Evolutionary conservation across 768 basidiomycete species (phyloP), one percentile per base, ranked within the genome.

Genomic region (Hydnum rufescens): DNA sequence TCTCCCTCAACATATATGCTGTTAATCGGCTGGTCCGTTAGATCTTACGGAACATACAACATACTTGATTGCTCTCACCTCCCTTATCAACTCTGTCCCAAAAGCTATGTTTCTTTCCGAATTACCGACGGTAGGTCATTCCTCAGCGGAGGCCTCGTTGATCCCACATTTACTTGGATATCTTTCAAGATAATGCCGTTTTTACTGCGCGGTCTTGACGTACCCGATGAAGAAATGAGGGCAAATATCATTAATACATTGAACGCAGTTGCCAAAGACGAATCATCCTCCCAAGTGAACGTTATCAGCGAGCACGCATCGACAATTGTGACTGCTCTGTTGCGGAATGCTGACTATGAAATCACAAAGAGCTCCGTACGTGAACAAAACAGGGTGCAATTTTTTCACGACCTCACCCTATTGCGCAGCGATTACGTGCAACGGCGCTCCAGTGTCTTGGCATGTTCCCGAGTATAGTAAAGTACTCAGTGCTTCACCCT

Each of bases 401-500:
- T 19, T 3, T n/a, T 29, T 6, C 46, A 34, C 26, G n/a, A 4
- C 18, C 13, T 44, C 22, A 34, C 18, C 29, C 19, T 32, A 13
- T 8, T 16, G 13, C 16, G 44, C 61, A 95, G 89, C 73, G 71
- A 57, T 80, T 92, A 18, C 78, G 93, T 34, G 69, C 72, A 4
- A 71, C 78, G 23, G 84, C 93, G 0, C 68, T 97, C 56, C 71
- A 70, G 39, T 87, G 80, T 61, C 69, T 99, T 2, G 76, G 72
- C 2, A 66, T 75, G 19, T 63, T 99, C 44, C 89, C 95, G 0
- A 71, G 69, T 36, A 71, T 78, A 31, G 75, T 96, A 48, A 77
- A 82, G 31, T 93, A 88, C 63, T 80, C 85, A 57, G 67, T 81
- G 8, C 70, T 99, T 34, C 88, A 93, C 60, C 80, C 84, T 1